These are phyloP conservation scores for Dryas octopetala DNA, from an alignment of 306 rosid species.

Conservation along the genomic window DNA sequence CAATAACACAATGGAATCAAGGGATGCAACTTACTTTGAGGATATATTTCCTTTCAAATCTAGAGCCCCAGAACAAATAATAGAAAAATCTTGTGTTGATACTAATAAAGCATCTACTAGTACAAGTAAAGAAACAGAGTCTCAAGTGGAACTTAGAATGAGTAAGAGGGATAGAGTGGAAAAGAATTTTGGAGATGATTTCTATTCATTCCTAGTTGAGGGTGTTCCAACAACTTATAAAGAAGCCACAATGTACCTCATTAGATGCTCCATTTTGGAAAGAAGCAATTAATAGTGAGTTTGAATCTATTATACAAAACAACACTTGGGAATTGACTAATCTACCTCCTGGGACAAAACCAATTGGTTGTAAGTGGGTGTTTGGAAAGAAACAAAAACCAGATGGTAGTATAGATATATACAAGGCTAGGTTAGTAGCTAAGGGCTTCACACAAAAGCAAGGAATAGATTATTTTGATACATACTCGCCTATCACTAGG, in stretches of 20 bases:
- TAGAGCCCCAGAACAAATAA: neutral
- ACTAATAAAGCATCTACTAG: neutral
- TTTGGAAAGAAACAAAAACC: neutral
- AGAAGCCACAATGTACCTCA: too few relatives aligned
- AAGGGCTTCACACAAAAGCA: neutral
- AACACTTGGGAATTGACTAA: neutral
- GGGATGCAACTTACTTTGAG: neutral
- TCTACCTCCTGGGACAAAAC: neutral
- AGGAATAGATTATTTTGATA: constrained; percentile 8
- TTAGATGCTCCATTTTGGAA: neutral
- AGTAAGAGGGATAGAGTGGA: too few relatives aligned
- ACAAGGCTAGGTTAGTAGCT: neutral
- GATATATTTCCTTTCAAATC: neutral
- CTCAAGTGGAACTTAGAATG: neutral
- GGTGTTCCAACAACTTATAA: too few relatives aligned
- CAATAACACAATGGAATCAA: neutral
- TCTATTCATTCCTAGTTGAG: too few relatives aligned
- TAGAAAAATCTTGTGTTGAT: neutral
- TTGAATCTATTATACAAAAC: neutral
- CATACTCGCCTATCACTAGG: neutral
- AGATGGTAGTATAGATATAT: neutral
- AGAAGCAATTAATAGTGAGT: constrained; percentile 5
- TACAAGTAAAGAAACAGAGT: neutral
- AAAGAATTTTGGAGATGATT: too few relatives aligned
- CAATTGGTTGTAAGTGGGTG: neutral